phyloP scores from a whole-genome alignment of 495 filamentous ascomycete species.

The Cetradonia linearis region DNA sequence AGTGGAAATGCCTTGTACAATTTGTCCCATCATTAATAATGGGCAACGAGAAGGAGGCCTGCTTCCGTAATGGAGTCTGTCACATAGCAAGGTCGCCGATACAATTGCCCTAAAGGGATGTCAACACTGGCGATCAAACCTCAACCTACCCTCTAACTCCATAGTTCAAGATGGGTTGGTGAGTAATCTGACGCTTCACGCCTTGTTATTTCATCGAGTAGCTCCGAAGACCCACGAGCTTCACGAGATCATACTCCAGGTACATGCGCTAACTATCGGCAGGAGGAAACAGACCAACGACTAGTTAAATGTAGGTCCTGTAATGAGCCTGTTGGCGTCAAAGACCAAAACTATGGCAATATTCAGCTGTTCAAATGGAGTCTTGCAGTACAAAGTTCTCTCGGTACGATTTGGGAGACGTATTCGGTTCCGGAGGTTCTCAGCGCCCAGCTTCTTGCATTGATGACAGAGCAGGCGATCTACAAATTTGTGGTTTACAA shows the following conservation, averaged over 20 bases:
- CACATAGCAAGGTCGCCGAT: slow-evolving; percentile 69
- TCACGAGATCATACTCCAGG: slow-evolving; percentile 22
- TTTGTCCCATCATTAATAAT: not conserved
- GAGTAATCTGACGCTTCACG: slow-evolving; percentile 3
- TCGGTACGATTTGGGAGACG: slow-evolving; percentile 26
- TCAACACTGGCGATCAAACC: slow-evolving; percentile 4
- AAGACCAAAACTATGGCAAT: slow-evolving; percentile 35
- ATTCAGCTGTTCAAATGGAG: slow-evolving; percentile 45
- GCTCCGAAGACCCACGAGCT: slow-evolving; percentile 14
- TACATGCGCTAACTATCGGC: slow-evolving; percentile 22
- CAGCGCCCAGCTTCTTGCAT: slow-evolving; percentile 41
- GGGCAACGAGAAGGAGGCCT: slow-evolving; percentile 88
- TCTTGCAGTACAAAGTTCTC: slow-evolving; percentile 27
- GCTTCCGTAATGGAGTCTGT: slow-evolving; percentile 31
- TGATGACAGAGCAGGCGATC: slow-evolving; percentile 40
- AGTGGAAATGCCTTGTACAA: not conserved
- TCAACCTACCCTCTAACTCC: slow-evolving; percentile 11
- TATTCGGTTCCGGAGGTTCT: slow-evolving; percentile 43
- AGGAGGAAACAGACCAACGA: slow-evolving; percentile 17
- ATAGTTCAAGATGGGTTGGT: slow-evolving; percentile 13
- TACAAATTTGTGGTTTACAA: slow-evolving; percentile 40
- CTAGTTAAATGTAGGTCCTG: slow-evolving; percentile 36
- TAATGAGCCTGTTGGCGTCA: slow-evolving; percentile 34
- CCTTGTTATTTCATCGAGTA: slow-evolving; percentile 22
- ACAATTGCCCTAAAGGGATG: slow-evolving; percentile 72